Evolutionary conservation across 805 yeast genomes (phyloP).

Genomic region (Saccharomycopsis sp.): DNA sequence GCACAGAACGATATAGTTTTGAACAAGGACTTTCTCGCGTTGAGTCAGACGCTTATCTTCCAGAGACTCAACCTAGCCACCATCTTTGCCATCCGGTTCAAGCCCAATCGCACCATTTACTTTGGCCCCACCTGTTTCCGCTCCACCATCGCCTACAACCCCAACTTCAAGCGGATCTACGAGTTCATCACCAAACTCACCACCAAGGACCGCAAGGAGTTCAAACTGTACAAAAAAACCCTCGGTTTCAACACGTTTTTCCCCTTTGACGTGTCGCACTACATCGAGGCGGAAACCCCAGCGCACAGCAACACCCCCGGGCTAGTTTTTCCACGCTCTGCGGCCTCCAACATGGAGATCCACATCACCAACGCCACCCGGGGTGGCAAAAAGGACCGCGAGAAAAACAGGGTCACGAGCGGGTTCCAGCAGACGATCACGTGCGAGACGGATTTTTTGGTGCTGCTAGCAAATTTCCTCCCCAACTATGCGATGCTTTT

Average conservation of each 20-base stretch:
- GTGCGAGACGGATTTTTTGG: constrained; percentile 7
- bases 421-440: neutral
- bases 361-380: neutral
- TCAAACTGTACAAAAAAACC: constrained; percentile 8
- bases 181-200: constrained; percentile 15
- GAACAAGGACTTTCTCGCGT: neutral
- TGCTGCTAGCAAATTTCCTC: constrained; percentile 8
- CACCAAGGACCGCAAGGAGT: constrained; percentile 14
- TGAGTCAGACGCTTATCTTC: constrained; percentile 6
- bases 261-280: constrained; percentile 17
- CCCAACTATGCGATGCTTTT: constrained; percentile 10
- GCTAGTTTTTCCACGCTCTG: neutral
- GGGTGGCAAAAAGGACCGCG: neutral
- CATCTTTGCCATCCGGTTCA: constrained; percentile 10
- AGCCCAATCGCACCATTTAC: constrained; percentile 18
- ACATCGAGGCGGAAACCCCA: constrained; percentile 1
- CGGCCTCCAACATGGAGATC: neutral
- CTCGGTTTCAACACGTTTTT: constrained; percentile 10
- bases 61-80: constrained; percentile 3
- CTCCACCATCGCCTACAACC: constrained; percentile 14
- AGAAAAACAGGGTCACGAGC: neutral
- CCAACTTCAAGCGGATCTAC: constrained; percentile 15
- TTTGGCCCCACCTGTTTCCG: constrained; percentile 21
- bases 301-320: neutral
- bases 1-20: neutral